A percentile compares a stretch with the other conserved stretches of the same genome.
phyloP scores from a whole-genome alignment of 2,329 filamentous ascomycete species.

The Xylariales sp. region DNA sequence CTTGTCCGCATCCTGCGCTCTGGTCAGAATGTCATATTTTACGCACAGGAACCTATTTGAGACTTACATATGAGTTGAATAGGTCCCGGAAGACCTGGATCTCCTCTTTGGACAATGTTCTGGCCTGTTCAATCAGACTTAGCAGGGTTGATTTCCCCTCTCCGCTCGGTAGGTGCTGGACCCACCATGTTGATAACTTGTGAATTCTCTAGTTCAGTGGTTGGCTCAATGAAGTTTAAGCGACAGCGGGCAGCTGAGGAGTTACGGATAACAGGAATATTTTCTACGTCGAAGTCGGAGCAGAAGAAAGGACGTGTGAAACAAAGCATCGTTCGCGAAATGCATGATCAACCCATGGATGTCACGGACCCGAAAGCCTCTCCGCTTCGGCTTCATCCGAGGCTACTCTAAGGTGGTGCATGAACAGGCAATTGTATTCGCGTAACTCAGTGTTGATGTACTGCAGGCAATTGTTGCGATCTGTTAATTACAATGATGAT shows the following conservation, averaged over 20 bases:
- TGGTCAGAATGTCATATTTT: slow-evolving; percentile 8
- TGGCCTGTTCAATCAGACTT: slow-evolving; percentile 13
- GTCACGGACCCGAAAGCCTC: slow-evolving; percentile 1
- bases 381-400: background rate
- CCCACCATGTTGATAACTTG: slow-evolving; percentile 1
- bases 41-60: too few relatives aligned
- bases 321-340: background rate
- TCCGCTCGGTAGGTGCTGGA: too few relatives aligned
- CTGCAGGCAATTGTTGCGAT: too few relatives aligned
- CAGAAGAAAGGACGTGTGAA: too few relatives aligned
- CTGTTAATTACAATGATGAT: too few relatives aligned
- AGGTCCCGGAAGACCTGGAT: slow-evolving; percentile 25
- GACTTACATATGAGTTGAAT: slow-evolving; percentile 26
- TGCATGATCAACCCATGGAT: slow-evolving; percentile 8
- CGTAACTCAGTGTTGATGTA: too few relatives aligned
- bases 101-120: slow-evolving; percentile 20
- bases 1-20: slow-evolving; percentile 20
- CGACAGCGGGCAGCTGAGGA: background rate
- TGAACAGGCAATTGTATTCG: too few relatives aligned
- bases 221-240: background rate
- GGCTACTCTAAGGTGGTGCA: background rate
- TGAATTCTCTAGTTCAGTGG: background rate
- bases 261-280: too few relatives aligned
- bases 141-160: too few relatives aligned
- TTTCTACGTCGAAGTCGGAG: too few relatives aligned